A percentile compares a stretch with the other conserved stretches of the same genome.
These are phyloP conservation scores for Diaporthe sp. DNA, from an alignment of 2,329 filamentous ascomycete species.

Conservation along the genomic window DNA sequence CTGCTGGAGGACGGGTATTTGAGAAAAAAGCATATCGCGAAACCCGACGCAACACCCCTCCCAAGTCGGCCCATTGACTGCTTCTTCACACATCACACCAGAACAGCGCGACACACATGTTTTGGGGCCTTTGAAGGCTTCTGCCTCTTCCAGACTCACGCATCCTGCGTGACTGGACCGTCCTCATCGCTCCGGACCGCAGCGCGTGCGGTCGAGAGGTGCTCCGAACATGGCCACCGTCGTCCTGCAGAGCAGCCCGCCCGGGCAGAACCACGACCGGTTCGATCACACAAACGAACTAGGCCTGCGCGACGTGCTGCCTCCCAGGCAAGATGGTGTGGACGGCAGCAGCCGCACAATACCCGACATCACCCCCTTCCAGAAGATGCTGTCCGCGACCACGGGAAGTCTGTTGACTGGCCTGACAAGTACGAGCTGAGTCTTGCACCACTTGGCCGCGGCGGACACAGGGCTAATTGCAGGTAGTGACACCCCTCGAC, in stretches of 20 bases:
- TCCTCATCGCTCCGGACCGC: constrained; percentile 2
- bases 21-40: constrained; percentile 19
- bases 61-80: not conserved
- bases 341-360: constrained; percentile 36
- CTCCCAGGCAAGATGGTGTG: constrained; percentile 47
- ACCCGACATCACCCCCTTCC: constrained; percentile 78
- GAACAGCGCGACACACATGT: not conserved
- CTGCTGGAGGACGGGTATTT: not conserved
- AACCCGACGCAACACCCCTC: not conserved
- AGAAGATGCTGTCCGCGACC: constrained; percentile 96
- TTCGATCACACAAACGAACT: constrained; percentile 45
- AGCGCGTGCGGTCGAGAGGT: constrained; percentile 9
- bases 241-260: constrained; percentile 36
- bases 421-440: constrained; percentile 74
- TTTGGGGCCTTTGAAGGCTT: not conserved
- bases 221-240: constrained; percentile 29
- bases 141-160: constrained; percentile 31
- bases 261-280: constrained; percentile 52
- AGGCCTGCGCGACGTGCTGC: constrained; percentile 45
- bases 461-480: constrained; percentile 29
- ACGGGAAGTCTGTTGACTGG: constrained; percentile 91
- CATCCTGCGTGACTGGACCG: constrained; percentile 33
- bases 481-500: constrained; percentile 89
- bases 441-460: not conserved
- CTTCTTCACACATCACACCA: not conserved